Percentiles rank a stretch among this genome's conserved stretches.
phyloP scores from a whole-genome alignment of 768 basidiomycete species.

The Austroboletus eburneus region DNA sequence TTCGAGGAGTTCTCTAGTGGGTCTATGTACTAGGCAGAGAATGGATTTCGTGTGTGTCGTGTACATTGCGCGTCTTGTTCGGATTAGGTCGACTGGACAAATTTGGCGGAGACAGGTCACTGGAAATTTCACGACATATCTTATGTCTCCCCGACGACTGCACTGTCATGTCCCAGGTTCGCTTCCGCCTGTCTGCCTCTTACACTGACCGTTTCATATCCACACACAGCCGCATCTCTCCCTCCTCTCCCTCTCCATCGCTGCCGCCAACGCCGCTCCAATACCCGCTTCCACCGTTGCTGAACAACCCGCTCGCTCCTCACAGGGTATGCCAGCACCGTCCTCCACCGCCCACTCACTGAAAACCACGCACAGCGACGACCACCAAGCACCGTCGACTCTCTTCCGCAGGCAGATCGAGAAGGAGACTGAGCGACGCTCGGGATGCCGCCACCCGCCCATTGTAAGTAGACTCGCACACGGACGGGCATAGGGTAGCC shows the following conservation, averaged over 20 bases:
- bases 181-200: no score
- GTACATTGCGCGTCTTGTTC: no score
- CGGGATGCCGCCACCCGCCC: slow-evolving; percentile 72
- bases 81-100: slow-evolving; percentile 10
- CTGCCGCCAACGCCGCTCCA: slow-evolving; percentile 48
- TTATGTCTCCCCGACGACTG: background rate
- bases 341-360: background rate
- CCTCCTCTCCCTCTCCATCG: slow-evolving; percentile 66
- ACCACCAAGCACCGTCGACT: slow-evolving; percentile 58
- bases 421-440: slow-evolving; percentile 73
- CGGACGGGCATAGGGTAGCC: background rate
- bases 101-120: slow-evolving; percentile 22
- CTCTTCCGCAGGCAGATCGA: slow-evolving; percentile 65
- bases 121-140: slow-evolving; percentile 22
- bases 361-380: slow-evolving; percentile 16
- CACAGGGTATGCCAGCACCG: slow-evolving; percentile 8
- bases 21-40: no score
- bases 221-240: slow-evolving; percentile 34
- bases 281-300: slow-evolving; percentile 34
- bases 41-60: no score
- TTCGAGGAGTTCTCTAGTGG: no score
- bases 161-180: slow-evolving; percentile 22
- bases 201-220: background rate
- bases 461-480: slow-evolving; percentile 48
- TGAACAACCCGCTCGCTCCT: slow-evolving; percentile 14